Evolutionary conservation across 2,329 filamentous ascomycete genomes (phyloP).

Genomic region (Colletotrichum truncatum): DNA sequence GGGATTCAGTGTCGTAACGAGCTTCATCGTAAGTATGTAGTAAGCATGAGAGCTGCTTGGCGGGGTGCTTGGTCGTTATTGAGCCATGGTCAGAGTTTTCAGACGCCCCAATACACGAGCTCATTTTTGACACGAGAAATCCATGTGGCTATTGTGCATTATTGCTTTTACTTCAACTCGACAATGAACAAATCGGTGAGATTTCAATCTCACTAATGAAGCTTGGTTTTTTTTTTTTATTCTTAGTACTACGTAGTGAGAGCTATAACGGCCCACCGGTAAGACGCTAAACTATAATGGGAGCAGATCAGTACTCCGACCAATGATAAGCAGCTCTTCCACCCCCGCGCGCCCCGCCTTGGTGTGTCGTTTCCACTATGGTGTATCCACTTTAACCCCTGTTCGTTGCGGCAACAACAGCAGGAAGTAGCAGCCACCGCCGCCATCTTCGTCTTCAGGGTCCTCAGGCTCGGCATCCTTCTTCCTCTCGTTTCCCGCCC

Average conservation of each 20-base stretch:
- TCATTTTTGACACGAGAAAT: neutral
- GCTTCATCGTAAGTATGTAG: no score
- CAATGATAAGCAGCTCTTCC: conserved; percentile 7
- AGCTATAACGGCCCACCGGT: neutral
- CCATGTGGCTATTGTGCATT: no score
- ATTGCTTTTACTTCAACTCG: neutral
- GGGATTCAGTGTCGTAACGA: neutral
- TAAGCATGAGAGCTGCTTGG: no score
- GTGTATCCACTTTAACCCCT: conserved; percentile 18
- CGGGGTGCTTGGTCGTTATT: no score
- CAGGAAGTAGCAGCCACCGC: neutral
- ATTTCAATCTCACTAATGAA: neutral
- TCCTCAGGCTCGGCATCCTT: conserved; percentile 16
- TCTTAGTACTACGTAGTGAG: no score
- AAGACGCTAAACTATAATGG: conserved; percentile 12
- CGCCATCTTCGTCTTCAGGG: conserved; percentile 20
- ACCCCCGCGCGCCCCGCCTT: conserved; percentile 16
- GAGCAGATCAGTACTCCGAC: neutral
- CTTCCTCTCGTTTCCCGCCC: conserved; percentile 3
- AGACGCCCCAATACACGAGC: neutral
- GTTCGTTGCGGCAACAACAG: conserved; percentile 3
- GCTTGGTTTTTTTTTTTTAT: conserved; percentile 1
- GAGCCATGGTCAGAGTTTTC: no score
- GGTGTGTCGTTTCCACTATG: conserved; percentile 17
- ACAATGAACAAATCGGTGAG: neutral